Base-by-base conservation (phyloP, 441 rosid genomes). In the Pelargonium australe region DNA sequence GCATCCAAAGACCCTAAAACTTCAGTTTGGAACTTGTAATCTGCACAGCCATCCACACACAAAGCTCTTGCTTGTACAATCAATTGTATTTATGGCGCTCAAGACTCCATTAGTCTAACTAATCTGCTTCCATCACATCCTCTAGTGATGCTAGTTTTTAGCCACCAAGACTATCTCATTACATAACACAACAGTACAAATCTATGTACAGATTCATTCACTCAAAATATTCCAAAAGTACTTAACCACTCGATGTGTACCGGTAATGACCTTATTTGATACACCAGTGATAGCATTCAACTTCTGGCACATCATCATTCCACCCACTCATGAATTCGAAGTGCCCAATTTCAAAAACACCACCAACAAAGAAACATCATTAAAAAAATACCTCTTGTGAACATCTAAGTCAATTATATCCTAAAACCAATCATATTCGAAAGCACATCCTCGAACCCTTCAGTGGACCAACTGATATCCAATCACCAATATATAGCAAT, bases 391-490 rank as follows among this genome's bases (percentile, higher is more conserved):
- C 41, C 41, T 37, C 41, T 37, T 37, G 41, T 37, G 41, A 37
- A 37, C 41, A 37, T 31, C 37, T 31, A 31, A 31, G 37, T 31
- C 37, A 3, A 31, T 37, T 37, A 37, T 37, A 37, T 37, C 5
- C 62, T 17, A 57, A 57, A 57, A 20, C 41, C 11, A 57, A 57
- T 57, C 62, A 57, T 57, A 57, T 17, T 17, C 62, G 2, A 57
- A 57, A 57, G 62, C 62, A 37, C 7, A 17, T 16, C 62, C 25
- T 10, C 28, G 7, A 57, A 0, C 62, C 62, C 62, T 17, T 8
- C 62, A 57, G 62, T 17, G 62, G 62, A 57, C 62, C 28, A 20
- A 20, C 62, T 17, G 25, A 57, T 17, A 57, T 57, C 62, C 62
- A 57, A 57, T 57, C 62, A 57, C 10, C 7, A 57, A 14, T 57